phyloP scores from a whole-genome alignment of 192 early-diverging fungal genomes.

The Jimgerdemannia flammicorona region DNA sequence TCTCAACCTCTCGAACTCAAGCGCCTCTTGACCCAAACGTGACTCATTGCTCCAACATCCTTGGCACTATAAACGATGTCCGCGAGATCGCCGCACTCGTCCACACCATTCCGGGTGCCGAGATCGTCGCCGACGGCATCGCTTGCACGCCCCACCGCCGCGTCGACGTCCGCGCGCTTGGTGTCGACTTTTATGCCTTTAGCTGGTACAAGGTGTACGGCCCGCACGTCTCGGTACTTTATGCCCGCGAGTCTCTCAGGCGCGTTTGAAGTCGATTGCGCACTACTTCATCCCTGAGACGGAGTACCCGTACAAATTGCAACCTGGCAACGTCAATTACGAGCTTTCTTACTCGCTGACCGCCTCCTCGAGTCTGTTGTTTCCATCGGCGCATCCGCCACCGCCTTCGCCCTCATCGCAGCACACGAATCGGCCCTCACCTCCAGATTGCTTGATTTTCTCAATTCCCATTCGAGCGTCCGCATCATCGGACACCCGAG shows the following conservation, averaged over 20 bases:
- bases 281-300: background rate
- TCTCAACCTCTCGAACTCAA: background rate
- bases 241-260: background rate
- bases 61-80: conserved; percentile 1
- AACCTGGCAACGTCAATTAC: background rate
- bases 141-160: background rate
- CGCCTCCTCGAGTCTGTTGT: background rate
- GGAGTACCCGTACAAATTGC: background rate
- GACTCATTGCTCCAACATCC: conserved; percentile 4
- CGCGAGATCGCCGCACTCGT: background rate
- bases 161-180: background rate
- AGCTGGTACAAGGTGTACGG: conserved; percentile 6
- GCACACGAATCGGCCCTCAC: background rate
- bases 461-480: background rate
- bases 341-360: background rate
- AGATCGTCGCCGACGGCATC: background rate
- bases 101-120: background rate
- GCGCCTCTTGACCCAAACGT: background rate
- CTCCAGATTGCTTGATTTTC: background rate
- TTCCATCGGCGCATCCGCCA: background rate
- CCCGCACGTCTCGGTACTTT: background rate
- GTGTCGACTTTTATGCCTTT: conserved; percentile 1
- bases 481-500: background rate
- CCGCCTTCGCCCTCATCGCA: background rate
- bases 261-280: background rate